phyloP scores from a whole-genome alignment of 2,329 filamentous ascomycete species.

The Hymenoscyphus fraxineus region DNA sequence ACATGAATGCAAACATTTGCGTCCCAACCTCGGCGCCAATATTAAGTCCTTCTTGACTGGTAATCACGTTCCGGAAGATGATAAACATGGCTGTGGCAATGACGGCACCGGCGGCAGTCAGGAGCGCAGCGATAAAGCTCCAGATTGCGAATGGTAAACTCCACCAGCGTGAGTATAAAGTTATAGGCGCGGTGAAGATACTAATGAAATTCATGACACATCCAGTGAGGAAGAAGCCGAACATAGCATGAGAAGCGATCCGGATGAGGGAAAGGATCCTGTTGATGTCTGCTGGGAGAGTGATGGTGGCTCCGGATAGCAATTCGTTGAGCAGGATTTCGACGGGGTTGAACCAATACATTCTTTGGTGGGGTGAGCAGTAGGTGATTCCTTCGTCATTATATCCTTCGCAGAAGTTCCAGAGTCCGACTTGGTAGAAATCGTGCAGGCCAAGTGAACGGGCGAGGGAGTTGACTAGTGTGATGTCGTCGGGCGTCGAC shows the following conservation, averaged over 20 bases:
- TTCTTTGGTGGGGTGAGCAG: slow-evolving; percentile 65
- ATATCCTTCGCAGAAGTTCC: slow-evolving; percentile 90
- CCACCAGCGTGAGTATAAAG: slow-evolving; percentile 47
- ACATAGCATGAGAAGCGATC: slow-evolving; percentile 80
- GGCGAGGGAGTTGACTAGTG: slow-evolving; percentile 83
- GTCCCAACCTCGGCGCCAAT: slow-evolving; percentile 66
- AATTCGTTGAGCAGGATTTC: slow-evolving; percentile 76
- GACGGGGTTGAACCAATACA: slow-evolving; percentile 93
- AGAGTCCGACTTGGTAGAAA: slow-evolving; percentile 89
- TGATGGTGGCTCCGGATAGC: slow-evolving; percentile 76
- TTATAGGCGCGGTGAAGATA: slow-evolving; percentile 56
- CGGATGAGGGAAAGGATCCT: slow-evolving; percentile 71
- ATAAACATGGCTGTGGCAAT: slow-evolving; percentile 81
- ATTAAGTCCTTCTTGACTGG: slow-evolving; percentile 68
- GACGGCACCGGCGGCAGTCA: slow-evolving; percentile 65
- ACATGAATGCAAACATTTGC: slow-evolving; percentile 85
- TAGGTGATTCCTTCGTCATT: slow-evolving; percentile 66
- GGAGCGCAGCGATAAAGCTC: slow-evolving; percentile 62
- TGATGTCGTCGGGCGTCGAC: slow-evolving; percentile 45
- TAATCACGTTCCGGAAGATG: slow-evolving; percentile 75
- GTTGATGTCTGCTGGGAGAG: slow-evolving; percentile 69
- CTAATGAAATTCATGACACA: slow-evolving; percentile 68
- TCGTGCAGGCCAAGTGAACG: slow-evolving; percentile 84
- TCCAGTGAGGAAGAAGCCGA: slow-evolving; percentile 75
- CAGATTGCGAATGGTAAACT: slow-evolving; percentile 66